These are phyloP conservation scores for Termitomyces sp. DNA, from an alignment of 768 basidiomycete species.

Conservation along the genomic window DNA sequence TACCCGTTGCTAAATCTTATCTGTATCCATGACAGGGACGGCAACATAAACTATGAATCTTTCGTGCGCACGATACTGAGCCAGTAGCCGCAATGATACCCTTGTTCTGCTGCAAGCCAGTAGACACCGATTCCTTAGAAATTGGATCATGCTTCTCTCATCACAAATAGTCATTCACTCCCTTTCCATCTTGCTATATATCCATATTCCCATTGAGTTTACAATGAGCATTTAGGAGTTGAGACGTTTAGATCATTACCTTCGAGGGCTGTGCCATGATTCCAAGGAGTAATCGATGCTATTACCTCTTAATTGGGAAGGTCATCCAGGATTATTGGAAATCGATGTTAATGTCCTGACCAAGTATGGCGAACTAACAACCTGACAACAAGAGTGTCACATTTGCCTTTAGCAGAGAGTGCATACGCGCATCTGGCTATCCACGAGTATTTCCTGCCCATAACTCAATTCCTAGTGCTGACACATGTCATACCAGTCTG, in stretches of 20 bases:
- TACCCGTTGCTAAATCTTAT: conserved; percentile 1
- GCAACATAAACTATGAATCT: conserved; percentile 95
- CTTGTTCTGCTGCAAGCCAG: conserved; percentile 1
- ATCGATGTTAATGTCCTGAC: background rate
- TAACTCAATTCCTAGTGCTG: background rate
- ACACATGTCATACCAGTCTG: background rate
- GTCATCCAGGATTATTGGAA: background rate
- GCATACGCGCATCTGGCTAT: background rate
- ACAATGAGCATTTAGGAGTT: background rate
- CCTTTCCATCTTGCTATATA: background rate
- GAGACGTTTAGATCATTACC: background rate
- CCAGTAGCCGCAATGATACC: conserved; percentile 42
- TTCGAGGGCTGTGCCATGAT: background rate
- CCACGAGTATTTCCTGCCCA: background rate
- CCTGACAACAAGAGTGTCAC: background rate
- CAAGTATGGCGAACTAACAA: background rate
- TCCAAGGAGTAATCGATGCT: background rate
- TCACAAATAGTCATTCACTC: background rate
- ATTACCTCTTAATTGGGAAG: background rate
- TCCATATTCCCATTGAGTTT: background rate
- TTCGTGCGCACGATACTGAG: conserved; percentile 93
- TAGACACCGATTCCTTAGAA: background rate
- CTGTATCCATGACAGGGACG: conserved; percentile 53
- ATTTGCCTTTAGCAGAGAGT: background rate
- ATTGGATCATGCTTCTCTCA: background rate